These are phyloP conservation scores for Laguncularia racemosa DNA, from an alignment of 345 rosid genomes.

Conservation along the genomic window DNA sequence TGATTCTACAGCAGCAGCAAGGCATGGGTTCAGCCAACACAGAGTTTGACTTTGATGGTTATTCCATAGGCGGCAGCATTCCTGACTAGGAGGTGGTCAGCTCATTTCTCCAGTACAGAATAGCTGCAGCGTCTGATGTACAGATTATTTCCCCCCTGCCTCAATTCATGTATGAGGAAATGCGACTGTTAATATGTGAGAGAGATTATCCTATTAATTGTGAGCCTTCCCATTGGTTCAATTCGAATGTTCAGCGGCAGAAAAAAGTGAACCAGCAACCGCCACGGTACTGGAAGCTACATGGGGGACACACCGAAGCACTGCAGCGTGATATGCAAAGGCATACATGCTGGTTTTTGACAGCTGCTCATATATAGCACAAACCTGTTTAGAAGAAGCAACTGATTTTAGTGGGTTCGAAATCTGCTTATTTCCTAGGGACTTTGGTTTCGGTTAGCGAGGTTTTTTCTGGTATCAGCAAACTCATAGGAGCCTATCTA, in stretches of 20 bases:
- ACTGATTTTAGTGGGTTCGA: slow-evolving; percentile 29
- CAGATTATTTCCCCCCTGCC: slow-evolving; percentile 22
- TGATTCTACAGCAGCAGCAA: slow-evolving; percentile 48
- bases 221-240: too few relatives aligned
- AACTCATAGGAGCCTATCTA: slow-evolving; percentile 41
- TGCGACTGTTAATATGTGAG: slow-evolving; percentile 1
- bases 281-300: too few relatives aligned
- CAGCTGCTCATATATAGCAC: slow-evolving; percentile 27
- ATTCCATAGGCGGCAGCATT: slow-evolving; percentile 60
- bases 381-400: slow-evolving; percentile 21
- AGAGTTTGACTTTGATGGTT: slow-evolving; percentile 81
- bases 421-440: slow-evolving; percentile 9
- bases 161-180: neutral
- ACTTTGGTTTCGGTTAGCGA: slow-evolving; percentile 4
- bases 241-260: neutral
- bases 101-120: slow-evolving; percentile 2
- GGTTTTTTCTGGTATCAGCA: slow-evolving; percentile 29
- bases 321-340: slow-evolving; percentile 38
- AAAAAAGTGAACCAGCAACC: neutral
- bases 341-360: slow-evolving; percentile 39
- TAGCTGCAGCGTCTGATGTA: slow-evolving; percentile 22
- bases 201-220: neutral
- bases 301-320: neutral
- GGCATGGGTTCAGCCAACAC: slow-evolving; percentile 42
- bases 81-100: slow-evolving; percentile 36